phyloP scores from a whole-genome alignment of 257 asterid species.

The Phtheirospermum japonicum region DNA sequence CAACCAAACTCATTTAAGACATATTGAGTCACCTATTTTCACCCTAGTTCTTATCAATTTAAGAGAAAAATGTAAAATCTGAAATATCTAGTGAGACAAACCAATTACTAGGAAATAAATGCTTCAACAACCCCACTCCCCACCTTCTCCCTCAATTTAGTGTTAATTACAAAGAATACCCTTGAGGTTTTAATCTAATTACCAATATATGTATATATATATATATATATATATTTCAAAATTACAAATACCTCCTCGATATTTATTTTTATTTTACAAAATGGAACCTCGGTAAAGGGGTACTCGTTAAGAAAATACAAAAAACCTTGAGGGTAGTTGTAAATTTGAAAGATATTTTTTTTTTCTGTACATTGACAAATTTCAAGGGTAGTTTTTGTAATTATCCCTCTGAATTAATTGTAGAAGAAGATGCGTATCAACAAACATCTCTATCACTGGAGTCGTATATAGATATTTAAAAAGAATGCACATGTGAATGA shows the following conservation, averaged over 20 bases:
- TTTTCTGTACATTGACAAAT: not conserved
- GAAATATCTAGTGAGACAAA: constrained; percentile 2
- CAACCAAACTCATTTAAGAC: constrained; percentile 33
- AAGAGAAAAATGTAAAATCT: not conserved
- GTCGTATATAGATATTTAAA: not conserved
- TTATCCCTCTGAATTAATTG: not conserved
- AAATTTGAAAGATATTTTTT: not conserved
- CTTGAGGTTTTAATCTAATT: not conserved
- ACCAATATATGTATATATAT: too few relatives aligned
- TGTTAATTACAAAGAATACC: not conserved
- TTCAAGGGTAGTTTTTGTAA: not conserved
- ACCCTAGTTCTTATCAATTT: constrained; percentile 28
- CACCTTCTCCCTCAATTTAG: not conserved
- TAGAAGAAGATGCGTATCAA: constrained; percentile 8
- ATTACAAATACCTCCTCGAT: not conserved
- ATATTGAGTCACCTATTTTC: constrained; percentile 26
- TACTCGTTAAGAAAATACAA: not conserved
- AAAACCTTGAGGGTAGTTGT: not conserved
- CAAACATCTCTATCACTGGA: not conserved
- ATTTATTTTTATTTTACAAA: too few relatives aligned
- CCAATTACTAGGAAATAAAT: constrained; percentile 13
- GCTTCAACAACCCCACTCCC: constrained; percentile 16
- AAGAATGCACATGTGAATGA: constrained; percentile 1
- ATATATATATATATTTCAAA: not conserved
- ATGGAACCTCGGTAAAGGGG: not conserved